phyloP scores from a whole-genome alignment of 306 rosid species.

The Medicago ruthenica region DNA sequence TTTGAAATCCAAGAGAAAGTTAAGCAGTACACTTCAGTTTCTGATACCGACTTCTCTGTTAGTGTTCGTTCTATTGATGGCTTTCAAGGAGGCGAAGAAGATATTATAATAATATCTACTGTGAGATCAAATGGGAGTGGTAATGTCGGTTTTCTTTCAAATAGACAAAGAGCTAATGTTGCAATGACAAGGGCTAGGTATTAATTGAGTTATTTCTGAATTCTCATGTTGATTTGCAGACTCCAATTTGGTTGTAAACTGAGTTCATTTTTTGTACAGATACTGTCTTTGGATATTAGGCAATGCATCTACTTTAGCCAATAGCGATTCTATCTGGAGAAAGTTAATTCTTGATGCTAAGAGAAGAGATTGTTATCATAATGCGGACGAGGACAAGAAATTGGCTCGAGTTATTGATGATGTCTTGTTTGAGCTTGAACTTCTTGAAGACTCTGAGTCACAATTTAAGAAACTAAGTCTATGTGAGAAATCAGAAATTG shows the following conservation, averaged over 20 bases:
- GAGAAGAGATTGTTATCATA: constrained; percentile 51
- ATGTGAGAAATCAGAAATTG: not conserved
- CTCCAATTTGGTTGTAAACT: not conserved
- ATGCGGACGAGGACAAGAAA: constrained; percentile 56
- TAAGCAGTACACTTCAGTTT: constrained; percentile 26
- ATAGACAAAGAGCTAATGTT: constrained; percentile 60
- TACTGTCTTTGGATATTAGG: constrained; percentile 66
- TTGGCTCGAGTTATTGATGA: constrained; percentile 42
- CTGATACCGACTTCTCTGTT: constrained; percentile 42
- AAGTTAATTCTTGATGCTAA: constrained; percentile 53
- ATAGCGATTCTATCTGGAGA: constrained; percentile 50
- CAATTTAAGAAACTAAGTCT: constrained; percentile 39
- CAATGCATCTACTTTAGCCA: constrained; percentile 51
- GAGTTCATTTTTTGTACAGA: constrained; percentile 8
- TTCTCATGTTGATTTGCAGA: not conserved
- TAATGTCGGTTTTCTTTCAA: constrained; percentile 60
- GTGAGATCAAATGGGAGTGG: constrained; percentile 54
- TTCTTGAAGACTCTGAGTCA: not conserved
- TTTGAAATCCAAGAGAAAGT: constrained; percentile 54
- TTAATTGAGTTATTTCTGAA: not conserved
- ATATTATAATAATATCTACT: constrained; percentile 56
- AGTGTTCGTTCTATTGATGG: constrained; percentile 70
- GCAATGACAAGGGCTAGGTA: constrained; percentile 74
- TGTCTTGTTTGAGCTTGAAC: constrained; percentile 40
- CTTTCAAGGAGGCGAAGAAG: constrained; percentile 79